Evolutionary conservation across 176 grass and related monocot species (phyloP).

Genomic region (Aegilops longissima): DNA sequence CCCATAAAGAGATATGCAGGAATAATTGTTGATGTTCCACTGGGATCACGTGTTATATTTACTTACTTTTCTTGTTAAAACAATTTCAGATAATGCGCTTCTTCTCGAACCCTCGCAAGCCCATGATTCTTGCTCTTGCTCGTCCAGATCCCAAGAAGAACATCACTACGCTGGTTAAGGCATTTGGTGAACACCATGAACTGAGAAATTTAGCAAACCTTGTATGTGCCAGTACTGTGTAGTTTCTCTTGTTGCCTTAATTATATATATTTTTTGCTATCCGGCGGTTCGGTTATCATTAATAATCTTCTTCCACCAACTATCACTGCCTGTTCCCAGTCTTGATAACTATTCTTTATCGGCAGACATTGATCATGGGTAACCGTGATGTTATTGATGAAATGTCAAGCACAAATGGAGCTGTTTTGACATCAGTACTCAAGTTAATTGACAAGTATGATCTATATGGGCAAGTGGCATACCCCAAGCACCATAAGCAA

Average conservation of each 20-base stretch:
- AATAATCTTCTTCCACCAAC: not conserved
- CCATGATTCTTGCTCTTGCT: constrained; percentile 84
- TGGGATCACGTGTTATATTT: not conserved
- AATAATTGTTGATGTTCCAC: constrained; percentile 8
- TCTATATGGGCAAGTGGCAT: constrained; percentile 86
- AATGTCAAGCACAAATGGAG: constrained; percentile 79
- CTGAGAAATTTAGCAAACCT: constrained; percentile 90
- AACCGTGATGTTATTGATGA: constrained; percentile 88
- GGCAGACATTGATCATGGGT: constrained; percentile 90
- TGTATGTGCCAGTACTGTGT: constrained; percentile 37
- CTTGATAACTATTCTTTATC: constrained; percentile 8
- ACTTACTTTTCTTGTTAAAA: constrained; percentile 14
- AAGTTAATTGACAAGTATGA: constrained; percentile 93
- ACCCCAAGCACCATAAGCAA: constrained; percentile 91
- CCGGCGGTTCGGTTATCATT: not conserved
- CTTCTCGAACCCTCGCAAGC: constrained; percentile 80
- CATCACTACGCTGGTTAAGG: constrained; percentile 73
- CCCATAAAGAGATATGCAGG: not conserved
- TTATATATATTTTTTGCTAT: not conserved
- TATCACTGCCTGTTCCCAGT: constrained; percentile 3
- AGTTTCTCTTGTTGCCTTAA: constrained; percentile 13
- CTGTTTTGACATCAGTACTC: constrained; percentile 71
- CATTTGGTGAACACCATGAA: constrained; percentile 77
- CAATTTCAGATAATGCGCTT: constrained; percentile 75
- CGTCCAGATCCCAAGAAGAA: constrained; percentile 88